Conservation (phyloP, 2,329 filamentous ascomycete genomes). For the Cadophora gregata region DNA sequence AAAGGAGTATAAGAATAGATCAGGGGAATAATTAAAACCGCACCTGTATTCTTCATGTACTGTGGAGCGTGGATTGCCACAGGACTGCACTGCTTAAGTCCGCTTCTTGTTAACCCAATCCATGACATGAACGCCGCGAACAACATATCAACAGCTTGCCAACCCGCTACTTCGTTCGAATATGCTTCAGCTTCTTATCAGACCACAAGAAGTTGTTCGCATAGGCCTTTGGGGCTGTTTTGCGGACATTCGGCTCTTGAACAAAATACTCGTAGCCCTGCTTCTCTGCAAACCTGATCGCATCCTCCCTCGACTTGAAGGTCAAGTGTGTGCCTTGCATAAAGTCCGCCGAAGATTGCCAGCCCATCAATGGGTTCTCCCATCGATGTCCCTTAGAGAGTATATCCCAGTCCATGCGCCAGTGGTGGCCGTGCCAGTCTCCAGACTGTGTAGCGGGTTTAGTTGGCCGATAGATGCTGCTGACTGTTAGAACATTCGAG, state of each 20-base stretch:
- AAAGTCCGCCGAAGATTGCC: conserved; percentile 93
- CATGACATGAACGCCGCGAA: conserved; percentile 11
- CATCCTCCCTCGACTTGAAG: conserved; percentile 94
- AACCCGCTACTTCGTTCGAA: conserved; percentile 73
- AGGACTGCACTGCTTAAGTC: background rate
- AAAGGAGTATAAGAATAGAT: too few species aligned
- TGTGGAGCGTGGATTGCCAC: background rate
- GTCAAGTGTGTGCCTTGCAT: conserved; percentile 94
- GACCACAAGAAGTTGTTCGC: conserved; percentile 95
- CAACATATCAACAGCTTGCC: conserved; percentile 37
- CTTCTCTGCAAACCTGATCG: conserved; percentile 94
- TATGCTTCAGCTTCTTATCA: conserved; percentile 84
- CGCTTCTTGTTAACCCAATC: too few species aligned
- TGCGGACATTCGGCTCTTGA: conserved; percentile 91
- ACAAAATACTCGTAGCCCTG: conserved; percentile 99
- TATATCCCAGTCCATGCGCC: conserved; percentile 99
- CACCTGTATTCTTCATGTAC: background rate
- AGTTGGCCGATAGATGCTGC: conserved; percentile 86
- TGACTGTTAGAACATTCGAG: conserved; percentile 27
- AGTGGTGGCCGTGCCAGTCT: conserved; percentile 80
- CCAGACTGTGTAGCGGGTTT: conserved; percentile 98
- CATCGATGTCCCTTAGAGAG: conserved; percentile 91
- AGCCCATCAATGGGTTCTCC: conserved; percentile 98
- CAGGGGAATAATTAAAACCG: background rate
- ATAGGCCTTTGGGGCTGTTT: conserved; percentile 89